Evolutionary conservation across 2,329 filamentous ascomycete genomes (phyloP).

Genomic region (Microsporum audouinii): DNA sequence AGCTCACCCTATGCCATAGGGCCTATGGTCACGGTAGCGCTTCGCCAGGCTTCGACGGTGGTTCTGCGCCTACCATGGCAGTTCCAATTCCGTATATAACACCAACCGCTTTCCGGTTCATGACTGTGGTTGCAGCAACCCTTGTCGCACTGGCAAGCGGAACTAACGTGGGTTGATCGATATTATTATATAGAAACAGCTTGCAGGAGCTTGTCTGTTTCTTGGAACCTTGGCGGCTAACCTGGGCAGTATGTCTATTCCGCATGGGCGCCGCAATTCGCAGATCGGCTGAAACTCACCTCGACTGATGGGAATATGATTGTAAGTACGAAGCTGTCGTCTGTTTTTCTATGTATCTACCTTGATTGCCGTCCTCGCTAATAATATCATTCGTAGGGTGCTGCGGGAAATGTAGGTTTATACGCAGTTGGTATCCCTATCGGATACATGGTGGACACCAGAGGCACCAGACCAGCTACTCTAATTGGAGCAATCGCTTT

Average conservation of each 20-base stretch:
- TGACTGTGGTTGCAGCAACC: constrained; percentile 78
- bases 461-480: constrained; percentile 68
- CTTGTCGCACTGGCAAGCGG: constrained; percentile 78
- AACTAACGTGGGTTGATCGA: constrained; percentile 56
- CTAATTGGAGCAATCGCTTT: constrained; percentile 63
- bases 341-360: neutral
- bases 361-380: neutral
- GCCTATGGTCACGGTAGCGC: neutral
- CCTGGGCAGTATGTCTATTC: constrained; percentile 79
- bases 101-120: constrained; percentile 46
- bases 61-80: neutral
- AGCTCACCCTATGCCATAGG: neutral
- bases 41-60: neutral
- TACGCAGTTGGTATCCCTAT: constrained; percentile 82
- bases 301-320: constrained; percentile 92
- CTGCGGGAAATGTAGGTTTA: constrained; percentile 61
- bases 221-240: constrained; percentile 4
- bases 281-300: constrained; percentile 70
- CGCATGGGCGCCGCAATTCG: constrained; percentile 94
- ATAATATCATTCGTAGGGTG: constrained; percentile 38
- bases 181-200: neutral
- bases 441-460: constrained; percentile 73
- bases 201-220: constrained; percentile 7
- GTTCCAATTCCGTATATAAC: neutral
- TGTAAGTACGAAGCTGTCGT: constrained; percentile 38